Percentiles rank a stretch among this genome's conserved stretches.
phyloP scores from a whole-genome alignment of 768 basidiomycete species.

The Collybia sordida region DNA sequence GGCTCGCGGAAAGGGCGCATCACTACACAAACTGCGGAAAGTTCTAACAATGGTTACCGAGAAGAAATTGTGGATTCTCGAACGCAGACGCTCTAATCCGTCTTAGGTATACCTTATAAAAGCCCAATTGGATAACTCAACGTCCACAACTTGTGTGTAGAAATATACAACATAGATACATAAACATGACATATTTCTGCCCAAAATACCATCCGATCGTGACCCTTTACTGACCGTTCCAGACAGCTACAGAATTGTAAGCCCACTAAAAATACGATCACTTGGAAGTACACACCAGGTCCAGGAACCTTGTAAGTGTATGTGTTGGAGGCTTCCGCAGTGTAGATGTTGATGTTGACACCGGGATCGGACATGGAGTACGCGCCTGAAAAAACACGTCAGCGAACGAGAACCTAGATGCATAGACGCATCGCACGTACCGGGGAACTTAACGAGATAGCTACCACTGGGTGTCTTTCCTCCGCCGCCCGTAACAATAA shows the following conservation, averaged over 20 bases:
- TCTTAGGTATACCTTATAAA: not conserved
- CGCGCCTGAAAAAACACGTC: slow-evolving; percentile 13
- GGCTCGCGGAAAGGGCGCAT: slow-evolving; percentile 10
- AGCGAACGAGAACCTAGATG: not conserved
- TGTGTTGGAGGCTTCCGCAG: slow-evolving; percentile 25
- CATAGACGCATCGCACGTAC: slow-evolving; percentile 5
- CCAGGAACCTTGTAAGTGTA: slow-evolving; percentile 34
- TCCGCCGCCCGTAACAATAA: slow-evolving; percentile 36
- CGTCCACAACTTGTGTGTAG: not conserved
- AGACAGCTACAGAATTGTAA: slow-evolving; percentile 14
- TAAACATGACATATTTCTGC: not conserved
- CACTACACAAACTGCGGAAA: slow-evolving; percentile 20
- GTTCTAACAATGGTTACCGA: slow-evolving; percentile 36
- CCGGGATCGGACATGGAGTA: slow-evolving; percentile 34
- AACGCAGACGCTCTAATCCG: slow-evolving; percentile 21
- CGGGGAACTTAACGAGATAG: slow-evolving; percentile 35
- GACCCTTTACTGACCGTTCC: slow-evolving; percentile 17
- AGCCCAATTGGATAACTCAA: not conserved
- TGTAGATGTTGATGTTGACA: slow-evolving; percentile 38
- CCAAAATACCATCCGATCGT: not conserved
- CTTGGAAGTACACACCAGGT: slow-evolving; percentile 21
- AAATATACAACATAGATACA: not conserved
- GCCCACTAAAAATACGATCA: not conserved
- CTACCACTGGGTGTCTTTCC: slow-evolving; percentile 27
- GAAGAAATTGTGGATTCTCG: slow-evolving; percentile 51